Conservation (phyloP, 192 early-diverging fungal genomes). For the Entophlyctis luteolus region DNA sequence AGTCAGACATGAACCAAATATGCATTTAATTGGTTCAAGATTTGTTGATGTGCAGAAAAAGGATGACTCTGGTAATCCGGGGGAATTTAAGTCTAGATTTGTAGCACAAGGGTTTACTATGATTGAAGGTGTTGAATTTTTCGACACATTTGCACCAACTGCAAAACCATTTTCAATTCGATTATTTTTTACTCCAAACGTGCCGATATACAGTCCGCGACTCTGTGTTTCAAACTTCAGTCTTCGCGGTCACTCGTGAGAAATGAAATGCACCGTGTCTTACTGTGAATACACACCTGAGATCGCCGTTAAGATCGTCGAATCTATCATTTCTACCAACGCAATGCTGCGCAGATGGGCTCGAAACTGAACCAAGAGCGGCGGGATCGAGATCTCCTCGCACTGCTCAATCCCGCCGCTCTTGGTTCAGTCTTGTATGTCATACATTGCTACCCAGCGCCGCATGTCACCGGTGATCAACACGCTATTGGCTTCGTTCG, state of each 20-base stretch:
- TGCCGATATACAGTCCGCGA: conserved; percentile 48
- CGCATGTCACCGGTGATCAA: conserved; percentile 39
- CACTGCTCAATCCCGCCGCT: conserved; percentile 29
- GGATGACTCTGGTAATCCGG: not conserved
- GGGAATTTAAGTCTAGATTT: not conserved
- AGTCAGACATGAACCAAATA: too few species aligned
- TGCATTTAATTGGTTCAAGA: not conserved
- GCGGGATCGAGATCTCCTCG: conserved; percentile 10
- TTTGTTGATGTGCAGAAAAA: not conserved
- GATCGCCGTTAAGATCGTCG: conserved; percentile 33
- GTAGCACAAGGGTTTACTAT: not conserved
- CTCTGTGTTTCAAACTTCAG: too few species aligned
- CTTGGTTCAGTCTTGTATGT: conserved; percentile 37
- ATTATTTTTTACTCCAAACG: conserved; percentile 36
- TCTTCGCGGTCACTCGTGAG: not conserved
- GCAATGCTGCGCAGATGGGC: conserved; percentile 38
- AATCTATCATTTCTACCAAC: conserved; percentile 32
- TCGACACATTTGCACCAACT: not conserved
- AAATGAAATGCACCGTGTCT: not conserved
- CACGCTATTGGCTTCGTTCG: conserved; percentile 32
- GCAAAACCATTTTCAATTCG: not conserved
- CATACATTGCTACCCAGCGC: conserved; percentile 35
- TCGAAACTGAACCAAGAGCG: conserved; percentile 24
- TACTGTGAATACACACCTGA: conserved; percentile 49
- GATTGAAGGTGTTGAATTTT: not conserved